phyloP scores from a whole-genome alignment of 805 yeast species.

The Wickerhamomyces mucosus region DNA sequence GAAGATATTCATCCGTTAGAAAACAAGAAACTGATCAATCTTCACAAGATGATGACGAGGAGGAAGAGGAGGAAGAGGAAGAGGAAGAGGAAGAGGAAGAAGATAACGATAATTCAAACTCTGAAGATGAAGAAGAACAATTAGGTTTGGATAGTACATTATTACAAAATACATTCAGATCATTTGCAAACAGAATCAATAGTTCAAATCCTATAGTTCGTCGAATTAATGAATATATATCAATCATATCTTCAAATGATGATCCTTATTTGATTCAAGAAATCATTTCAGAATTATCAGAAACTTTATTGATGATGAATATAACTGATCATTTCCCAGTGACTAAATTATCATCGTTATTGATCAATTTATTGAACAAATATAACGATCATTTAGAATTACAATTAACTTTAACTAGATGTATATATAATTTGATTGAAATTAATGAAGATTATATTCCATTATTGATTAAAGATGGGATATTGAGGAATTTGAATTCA shows the following conservation, averaged over 20 bases:
- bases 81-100: constrained; percentile 6
- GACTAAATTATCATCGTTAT: constrained; percentile 38
- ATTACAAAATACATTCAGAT: constrained; percentile 20
- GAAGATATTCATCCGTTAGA: constrained; percentile 21
- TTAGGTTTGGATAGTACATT: constrained; percentile 14
- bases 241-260: constrained; percentile 20
- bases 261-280: constrained; percentile 58
- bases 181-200: constrained; percentile 15
- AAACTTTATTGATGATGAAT: constrained; percentile 59
- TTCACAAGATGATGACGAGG: constrained; percentile 15
- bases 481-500: constrained; percentile 53
- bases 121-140: constrained; percentile 20
- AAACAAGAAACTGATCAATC: constrained; percentile 2
- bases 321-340: constrained; percentile 58
- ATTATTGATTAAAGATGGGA: constrained; percentile 54
- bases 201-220: constrained; percentile 4
- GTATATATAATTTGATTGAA: constrained; percentile 73
- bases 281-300: constrained; percentile 55
- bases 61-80: constrained; percentile 19
- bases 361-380: constrained; percentile 50
- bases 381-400: constrained; percentile 63
- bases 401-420: constrained; percentile 77
- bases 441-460: constrained; percentile 56
- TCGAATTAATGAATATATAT: constrained; percentile 17
- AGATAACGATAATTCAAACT: constrained; percentile 17